Evolutionary conservation across 768 basidiomycete species (phyloP), one percentile per base, ranked within the genome.

Genomic region (Imleria badia): DNA sequence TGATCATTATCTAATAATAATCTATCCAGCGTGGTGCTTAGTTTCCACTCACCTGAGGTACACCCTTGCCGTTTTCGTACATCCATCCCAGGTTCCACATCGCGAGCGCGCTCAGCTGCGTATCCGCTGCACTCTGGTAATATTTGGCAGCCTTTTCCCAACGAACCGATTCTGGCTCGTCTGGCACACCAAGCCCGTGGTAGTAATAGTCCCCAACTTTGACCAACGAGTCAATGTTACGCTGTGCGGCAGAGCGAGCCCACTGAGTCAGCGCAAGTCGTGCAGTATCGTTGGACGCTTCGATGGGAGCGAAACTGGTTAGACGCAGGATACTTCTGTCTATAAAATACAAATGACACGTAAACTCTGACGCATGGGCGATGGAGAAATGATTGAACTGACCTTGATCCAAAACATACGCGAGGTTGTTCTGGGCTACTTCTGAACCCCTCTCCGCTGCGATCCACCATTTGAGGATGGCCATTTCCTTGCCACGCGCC

Each of bases 11-110:
- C n/a, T n/a, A n/a, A n/a, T n/a, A n/a, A n/a, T n/a, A n/a, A n/a
- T n/a, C n/a, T n/a, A n/a, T n/a, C n/a, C n/a, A n/a, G n/a, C n/a
- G n/a, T n/a, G n/a, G n/a, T n/a, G n/a, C n/a, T n/a, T n/a, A n/a
- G n/a, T n/a, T n/a, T n/a, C 30, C 44, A 58, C 75, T 58, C 57
- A 91, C 92, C 79, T 90, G 88, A 23, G 89, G 84, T 0, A 98
- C 91, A 3, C 97, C 97, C 20, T 91, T 70, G 0, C 97, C 97
- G 62, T 94, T 92, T 74, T 98, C 96, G 69, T 98, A 98, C 97
- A 98, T 98, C 91, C 92, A 98, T 2, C 96, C 97, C 12, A 98
- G 74, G 66, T 98, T 97, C 94, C 94, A 98, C 86, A 97, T 92
- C 1, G 97, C 94, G 59, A 98, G 77, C 1, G 97, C 94, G 61